Base-by-base conservation (phyloP, 176 grass and related monocot genomes). In the Chloris gayana region DNA sequence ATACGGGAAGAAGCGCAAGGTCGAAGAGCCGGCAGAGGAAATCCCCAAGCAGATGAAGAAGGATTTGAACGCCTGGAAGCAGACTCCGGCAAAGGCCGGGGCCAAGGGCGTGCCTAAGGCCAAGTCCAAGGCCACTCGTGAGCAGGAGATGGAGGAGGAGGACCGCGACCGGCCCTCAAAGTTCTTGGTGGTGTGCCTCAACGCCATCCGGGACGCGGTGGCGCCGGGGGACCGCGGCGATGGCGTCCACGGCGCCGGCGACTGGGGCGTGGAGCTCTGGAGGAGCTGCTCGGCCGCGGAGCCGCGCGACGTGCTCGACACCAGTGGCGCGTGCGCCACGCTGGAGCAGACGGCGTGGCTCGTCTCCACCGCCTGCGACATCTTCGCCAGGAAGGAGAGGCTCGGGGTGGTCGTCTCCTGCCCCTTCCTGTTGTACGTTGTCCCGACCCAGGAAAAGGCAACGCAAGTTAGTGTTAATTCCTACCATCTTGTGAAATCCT, bases 181-280 rank as follows among this genome's bases (percentile, higher is more conserved):
- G 94, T 97, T 97, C 81, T 69, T 93, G 30, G 80, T 97, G 31
- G 85, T 89, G 41, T 98, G 96, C 62, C 84, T 98, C 42, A 98
- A 98, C 66, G 86, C 96, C 33, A 93, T 98, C 41, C 87, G 91
- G 21, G 88, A 95, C 39, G 69, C 86, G 7, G 27, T 61, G 57
- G 56, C 72, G 22, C 21, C 77, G 17, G 77, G 57, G 25, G 85
- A 51, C 15, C 60, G 38, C 30, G 46, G 74, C 30, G 45, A 70
- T 14, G 39, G 68, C 42, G 71, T 87, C 67, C 92, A 91, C 59
- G 81, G 80, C 62, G 60, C 69, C 22, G 88, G 84, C 35, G 82
- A 53, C 22, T 95, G 96, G 96, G 96, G 92, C 67, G 70, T 98
- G 29, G 90, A 95, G 79, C 86, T 98, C 35, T 98, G 90, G 96